These are phyloP conservation scores for Hemisphaericaspora subhashii DNA, from an alignment of 1,139 yeast species.

Conservation along the genomic window DNA sequence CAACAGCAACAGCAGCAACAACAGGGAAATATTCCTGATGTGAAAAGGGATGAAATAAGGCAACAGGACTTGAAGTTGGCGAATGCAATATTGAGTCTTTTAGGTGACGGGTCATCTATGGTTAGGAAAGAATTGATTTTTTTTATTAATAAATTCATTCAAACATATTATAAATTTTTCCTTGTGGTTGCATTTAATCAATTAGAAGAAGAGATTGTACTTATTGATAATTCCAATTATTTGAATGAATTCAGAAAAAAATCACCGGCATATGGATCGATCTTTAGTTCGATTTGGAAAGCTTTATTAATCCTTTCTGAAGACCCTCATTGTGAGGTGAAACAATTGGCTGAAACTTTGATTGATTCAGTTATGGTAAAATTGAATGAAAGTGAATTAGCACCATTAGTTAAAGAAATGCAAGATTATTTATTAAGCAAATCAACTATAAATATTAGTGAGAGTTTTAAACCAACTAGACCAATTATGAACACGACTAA, in stretches of 20 bases:
- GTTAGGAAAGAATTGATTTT: constrained; percentile 84
- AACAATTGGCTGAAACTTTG: constrained; percentile 67
- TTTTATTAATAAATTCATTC: constrained; percentile 73
- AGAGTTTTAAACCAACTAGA: constrained; percentile 36
- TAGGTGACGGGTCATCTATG: constrained; percentile 87
- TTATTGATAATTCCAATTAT: constrained; percentile 59
- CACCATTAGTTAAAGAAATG: constrained; percentile 62
- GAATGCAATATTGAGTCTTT: constrained; percentile 43
- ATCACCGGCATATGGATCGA: constrained; percentile 80
- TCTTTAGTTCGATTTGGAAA: constrained; percentile 88
- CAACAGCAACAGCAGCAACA: constrained; percentile 18
- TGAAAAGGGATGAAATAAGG: constrained; percentile 45
- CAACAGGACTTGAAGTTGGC: constrained; percentile 57
- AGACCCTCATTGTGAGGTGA: constrained; percentile 88
- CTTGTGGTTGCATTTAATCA: constrained; percentile 87
- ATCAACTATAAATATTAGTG: constrained; percentile 42
- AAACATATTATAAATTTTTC: constrained; percentile 71
- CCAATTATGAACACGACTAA: constrained; percentile 36
- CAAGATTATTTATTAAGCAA: constrained; percentile 62
- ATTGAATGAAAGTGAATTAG: constrained; percentile 66
- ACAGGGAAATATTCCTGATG: constrained; percentile 21
- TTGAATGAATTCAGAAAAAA: constrained; percentile 60
- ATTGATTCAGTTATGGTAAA: constrained; percentile 73
- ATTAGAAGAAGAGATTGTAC: constrained; percentile 74
- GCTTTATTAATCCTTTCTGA: constrained; percentile 76